Evolutionary conservation across 176 grass and related monocot species (phyloP), one percentile per base, ranked within the genome.

Genomic region (Triticum timopheevii): DNA sequence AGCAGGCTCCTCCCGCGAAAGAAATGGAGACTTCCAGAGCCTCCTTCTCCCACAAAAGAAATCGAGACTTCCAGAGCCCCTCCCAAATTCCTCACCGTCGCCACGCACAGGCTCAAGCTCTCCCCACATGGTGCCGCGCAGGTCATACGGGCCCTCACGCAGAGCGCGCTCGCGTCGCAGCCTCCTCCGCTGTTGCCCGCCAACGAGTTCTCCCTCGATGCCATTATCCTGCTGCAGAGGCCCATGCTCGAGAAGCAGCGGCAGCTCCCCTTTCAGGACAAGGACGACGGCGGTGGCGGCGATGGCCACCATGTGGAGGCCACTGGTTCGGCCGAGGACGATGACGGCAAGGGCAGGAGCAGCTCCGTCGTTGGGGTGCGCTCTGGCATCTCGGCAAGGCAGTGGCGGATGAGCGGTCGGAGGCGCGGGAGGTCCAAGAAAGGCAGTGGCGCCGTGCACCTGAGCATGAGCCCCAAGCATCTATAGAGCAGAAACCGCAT

Each of bases 171-270:
- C 16, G 78, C 61, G 27, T 40, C 36, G 68, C 97, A 59, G 17
- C 87, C 24, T 13, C 85, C 65, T 20, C 61, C 23, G 10, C 40
- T 11, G 20, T 9, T 12, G 6, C 13, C 4, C 2, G 73, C 65
- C 40, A 27, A 82, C 31, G 88, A 91, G 92, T 79, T 84, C 30
- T 91, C 92, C 30, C 92, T 96, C 49, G 93, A 98, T 81, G 87
- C 82, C 84, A 88, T 96, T 61, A 73, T 96, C 38, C 88, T 94
- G 67, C 86, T 99, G 44, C 90, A 96, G 87, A 89, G 95, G 50
- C 96, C 94, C 61, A 89, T 99, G 85, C 92, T 99, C 58, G 94
- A 99, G 90, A 99, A 99, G 82, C 97, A 99, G 91, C 93, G 92
- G 92, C 56, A 94, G 83, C 97, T 99, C 44, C 44, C 94, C n/a